A percentile compares a stretch with the other conserved stretches of the same genome.
phyloP scores from a whole-genome alignment of 2,329 filamentous ascomycete species.

The Ophiostoma tasmaniense region DNA sequence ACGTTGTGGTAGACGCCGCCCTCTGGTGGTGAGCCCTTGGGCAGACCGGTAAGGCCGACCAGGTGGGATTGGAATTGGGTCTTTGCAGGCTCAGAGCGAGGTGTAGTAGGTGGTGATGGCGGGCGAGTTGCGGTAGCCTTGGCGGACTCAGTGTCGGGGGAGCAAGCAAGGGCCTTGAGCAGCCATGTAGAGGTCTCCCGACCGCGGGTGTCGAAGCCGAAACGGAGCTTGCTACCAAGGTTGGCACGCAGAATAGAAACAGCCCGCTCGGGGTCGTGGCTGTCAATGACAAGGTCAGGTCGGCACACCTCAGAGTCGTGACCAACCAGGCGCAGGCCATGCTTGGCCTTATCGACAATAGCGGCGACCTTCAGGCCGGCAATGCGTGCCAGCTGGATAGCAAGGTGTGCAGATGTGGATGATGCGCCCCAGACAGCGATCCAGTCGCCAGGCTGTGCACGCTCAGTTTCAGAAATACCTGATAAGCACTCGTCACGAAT shows the following conservation, averaged over 20 bases:
- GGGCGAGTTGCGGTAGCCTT: slow-evolving; percentile 25
- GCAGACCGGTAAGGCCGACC: slow-evolving; percentile 58
- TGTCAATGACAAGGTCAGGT: slow-evolving; percentile 61
- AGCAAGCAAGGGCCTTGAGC: slow-evolving; percentile 38
- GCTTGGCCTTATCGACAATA: slow-evolving; percentile 58
- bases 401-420: slow-evolving; percentile 59
- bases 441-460: slow-evolving; percentile 56
- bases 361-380: slow-evolving; percentile 57
- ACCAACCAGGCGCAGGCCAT: slow-evolving; percentile 49
- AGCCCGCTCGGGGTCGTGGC: slow-evolving; percentile 56
- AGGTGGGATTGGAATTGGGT: slow-evolving; percentile 42
- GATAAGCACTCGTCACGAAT: slow-evolving; percentile 55
- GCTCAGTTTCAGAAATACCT: slow-evolving; percentile 42
- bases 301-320: slow-evolving; percentile 28
- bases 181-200: slow-evolving; percentile 53
- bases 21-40: slow-evolving; percentile 42
- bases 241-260: slow-evolving; percentile 54
- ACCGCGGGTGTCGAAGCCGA: slow-evolving; percentile 61
- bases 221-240: slow-evolving; percentile 46
- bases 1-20: slow-evolving; percentile 53
- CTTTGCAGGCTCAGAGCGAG: not conserved
- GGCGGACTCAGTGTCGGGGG: not conserved
- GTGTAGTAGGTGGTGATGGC: slow-evolving; percentile 32
- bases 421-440: slow-evolving; percentile 68
- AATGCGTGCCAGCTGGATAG: slow-evolving; percentile 59